Base-by-base conservation (phyloP, 2,329 filamentous ascomycete species). In the Phialophora verrucosa region DNA sequence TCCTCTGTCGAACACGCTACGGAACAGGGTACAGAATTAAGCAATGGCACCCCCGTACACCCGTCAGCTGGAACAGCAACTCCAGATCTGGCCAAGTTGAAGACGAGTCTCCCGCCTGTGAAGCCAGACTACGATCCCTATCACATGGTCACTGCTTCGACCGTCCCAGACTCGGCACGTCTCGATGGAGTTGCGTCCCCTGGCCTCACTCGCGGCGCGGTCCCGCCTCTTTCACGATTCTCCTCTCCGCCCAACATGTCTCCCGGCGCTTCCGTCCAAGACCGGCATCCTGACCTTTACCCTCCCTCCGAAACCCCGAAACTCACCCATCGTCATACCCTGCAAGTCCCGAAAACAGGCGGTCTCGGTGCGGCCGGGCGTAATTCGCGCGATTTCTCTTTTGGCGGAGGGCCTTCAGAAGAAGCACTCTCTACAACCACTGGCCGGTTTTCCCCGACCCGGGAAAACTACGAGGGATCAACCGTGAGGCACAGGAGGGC, bases 311-410 rank as follows among this genome's bases (percentile, higher is more conserved):
- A 83, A 14, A 81, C 83, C 35, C 79, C 85, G 23, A 85, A 86
- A 63, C 81, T 94, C 57, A 90, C 90, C 77, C 92, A 97, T 68
- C 88, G 93, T 70, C 91, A 97, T 79, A 97, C 92, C 0, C 84
- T 97, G 29, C 92, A 97, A 78, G 92, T 97, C 0, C 93, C 93
- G 7, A 91, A 89, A 77, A 78, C 83, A 35, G 60, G 50, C 17
- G 38, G 50, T 17, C 81, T 84, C 23, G 83, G 88, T 14, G 59
- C n/a, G 81, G 85, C 38, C 86, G 91, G 56, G 73, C 75, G 65
- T 72, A 85, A 81, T 61, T 92, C 91, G n/a, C 88, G 87, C 71
- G 93, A 97, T 71, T 85, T 88, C 32, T 78, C 78, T 32, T 76
- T 72, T 49, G 78, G 78, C 44, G 72, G 72, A 38, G 76, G 78